phyloP scores from a whole-genome alignment of 768 basidiomycete species.

The Lentinula raphanica region DNA sequence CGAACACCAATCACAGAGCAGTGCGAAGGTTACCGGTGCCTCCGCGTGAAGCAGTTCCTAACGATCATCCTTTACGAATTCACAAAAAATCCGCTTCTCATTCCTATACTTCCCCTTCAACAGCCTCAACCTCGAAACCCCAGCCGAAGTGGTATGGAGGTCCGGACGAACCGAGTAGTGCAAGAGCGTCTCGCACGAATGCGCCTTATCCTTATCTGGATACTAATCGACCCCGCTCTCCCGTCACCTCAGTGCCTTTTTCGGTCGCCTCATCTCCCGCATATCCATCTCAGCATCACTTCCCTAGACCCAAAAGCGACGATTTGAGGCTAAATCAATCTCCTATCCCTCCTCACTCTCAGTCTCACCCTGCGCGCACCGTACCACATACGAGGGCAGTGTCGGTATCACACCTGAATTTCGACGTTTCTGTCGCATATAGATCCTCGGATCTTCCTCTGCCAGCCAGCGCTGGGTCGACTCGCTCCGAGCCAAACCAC shows the following conservation, averaged over 20 bases:
- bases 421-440: slow-evolving; percentile 5
- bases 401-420: slow-evolving; percentile 1
- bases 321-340: not conserved
- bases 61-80: not conserved
- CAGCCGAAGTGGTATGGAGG: not conserved
- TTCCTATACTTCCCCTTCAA: not conserved
- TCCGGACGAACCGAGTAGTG: not conserved
- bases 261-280: not conserved
- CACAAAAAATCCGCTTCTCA: slow-evolving; percentile 6
- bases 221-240: not conserved
- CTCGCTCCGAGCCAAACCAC: not conserved
- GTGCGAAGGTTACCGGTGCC: not conserved
- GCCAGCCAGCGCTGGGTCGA: not conserved
- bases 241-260: not conserved
- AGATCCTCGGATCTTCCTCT: not conserved
- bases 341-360: not conserved
- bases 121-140: not conserved
- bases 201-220: not conserved
- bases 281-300: not conserved
- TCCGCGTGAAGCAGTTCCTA: not conserved
- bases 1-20: not conserved
- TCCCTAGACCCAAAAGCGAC: not conserved
- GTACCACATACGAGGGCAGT: not conserved
- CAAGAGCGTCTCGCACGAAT: not conserved
- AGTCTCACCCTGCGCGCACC: not conserved